phyloP scores from a whole-genome alignment of 352 stramenopile genomes.

The Phytophthora pistaciae region DNA sequence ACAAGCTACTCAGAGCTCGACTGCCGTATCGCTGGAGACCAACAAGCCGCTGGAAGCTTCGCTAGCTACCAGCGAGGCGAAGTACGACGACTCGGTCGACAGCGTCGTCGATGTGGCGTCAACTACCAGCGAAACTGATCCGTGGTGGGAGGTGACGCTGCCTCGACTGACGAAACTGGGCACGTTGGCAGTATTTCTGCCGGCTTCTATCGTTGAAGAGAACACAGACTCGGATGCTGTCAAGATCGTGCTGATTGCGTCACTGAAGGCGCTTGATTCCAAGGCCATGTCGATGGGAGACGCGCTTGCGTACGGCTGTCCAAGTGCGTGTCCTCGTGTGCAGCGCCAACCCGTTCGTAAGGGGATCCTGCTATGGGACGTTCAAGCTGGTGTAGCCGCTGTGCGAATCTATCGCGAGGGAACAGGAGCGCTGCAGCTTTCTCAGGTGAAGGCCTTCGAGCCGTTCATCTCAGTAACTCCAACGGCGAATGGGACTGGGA shows the following conservation, averaged over 20 bases:
- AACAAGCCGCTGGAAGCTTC: conserved; percentile 20
- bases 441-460: conserved; percentile 66
- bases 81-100: conserved; percentile 16
- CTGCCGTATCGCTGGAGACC: conserved; percentile 10
- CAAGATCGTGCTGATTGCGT: conserved; percentile 47
- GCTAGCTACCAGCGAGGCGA: conserved; percentile 39
- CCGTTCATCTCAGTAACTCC: conserved; percentile 53
- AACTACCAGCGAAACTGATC: conserved; percentile 43
- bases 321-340: conserved; percentile 45
- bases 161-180: conserved; percentile 49
- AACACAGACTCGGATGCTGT: conserved; percentile 1
- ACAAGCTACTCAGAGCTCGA: conserved; percentile 52
- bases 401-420: conserved; percentile 67
- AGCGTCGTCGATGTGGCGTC: conserved; percentile 20
- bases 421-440: conserved; percentile 40
- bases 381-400: conserved; percentile 52
- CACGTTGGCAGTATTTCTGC: conserved; percentile 62
- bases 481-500: conserved; percentile 47
- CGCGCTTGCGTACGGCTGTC: conserved; percentile 47
- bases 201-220: conserved; percentile 32
- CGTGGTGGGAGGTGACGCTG: conserved; percentile 72
- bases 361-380: conserved; percentile 55
- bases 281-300: conserved; percentile 22
- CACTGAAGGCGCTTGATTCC: conserved; percentile 34
- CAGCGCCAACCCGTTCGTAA: conserved; percentile 41